A percentile compares a stretch with the other conserved stretches of the same genome.
Evolutionary conservation across 208 protist genomes (phyloP).

Genomic region (Leptomonas pyrrhocoris): DNA sequence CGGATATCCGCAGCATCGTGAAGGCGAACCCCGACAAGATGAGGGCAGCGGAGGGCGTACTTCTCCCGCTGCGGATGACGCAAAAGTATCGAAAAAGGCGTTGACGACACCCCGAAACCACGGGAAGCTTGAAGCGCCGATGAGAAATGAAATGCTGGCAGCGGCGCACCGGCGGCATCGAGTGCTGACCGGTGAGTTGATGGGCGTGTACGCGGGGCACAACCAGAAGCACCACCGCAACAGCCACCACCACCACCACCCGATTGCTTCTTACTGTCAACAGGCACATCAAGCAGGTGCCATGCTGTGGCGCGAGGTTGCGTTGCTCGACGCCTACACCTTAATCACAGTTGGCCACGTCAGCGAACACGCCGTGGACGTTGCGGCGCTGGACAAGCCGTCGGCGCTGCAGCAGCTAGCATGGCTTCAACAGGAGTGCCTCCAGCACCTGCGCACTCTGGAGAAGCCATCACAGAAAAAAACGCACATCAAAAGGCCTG

Average conservation of each 20-base stretch:
- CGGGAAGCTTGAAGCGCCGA: too few species aligned
- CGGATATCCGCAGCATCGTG: slow-evolving; percentile 19
- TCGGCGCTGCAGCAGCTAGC: slow-evolving; percentile 22
- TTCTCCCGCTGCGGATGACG: neutral
- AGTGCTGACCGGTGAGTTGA: slow-evolving; percentile 21
- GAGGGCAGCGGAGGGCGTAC: neutral
- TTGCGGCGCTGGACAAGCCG: slow-evolving; percentile 24
- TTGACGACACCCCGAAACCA: neutral
- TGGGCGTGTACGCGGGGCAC: neutral
- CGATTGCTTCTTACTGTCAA: neutral
- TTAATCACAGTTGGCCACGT: slow-evolving; percentile 78
- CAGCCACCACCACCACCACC: neutral
- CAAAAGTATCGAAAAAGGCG: neutral
- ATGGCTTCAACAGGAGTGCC: slow-evolving; percentile 31
- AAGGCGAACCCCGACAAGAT: neutral
- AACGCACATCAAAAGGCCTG: neutral
- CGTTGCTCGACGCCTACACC: slow-evolving; percentile 76
- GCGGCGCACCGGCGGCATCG: slow-evolving; percentile 13
- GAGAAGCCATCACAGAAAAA: neutral
- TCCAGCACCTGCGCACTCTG: slow-evolving; percentile 33
- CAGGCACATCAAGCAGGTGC: slow-evolving; percentile 19
- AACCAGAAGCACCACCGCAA: neutral
- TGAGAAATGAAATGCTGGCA: neutral
- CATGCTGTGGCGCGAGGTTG: slow-evolving; percentile 71
- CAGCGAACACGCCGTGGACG: slow-evolving; percentile 58